Evolutionary conservation across 768 basidiomycete genomes (phyloP).

Genomic region (Leccinum disarticulatum): DNA sequence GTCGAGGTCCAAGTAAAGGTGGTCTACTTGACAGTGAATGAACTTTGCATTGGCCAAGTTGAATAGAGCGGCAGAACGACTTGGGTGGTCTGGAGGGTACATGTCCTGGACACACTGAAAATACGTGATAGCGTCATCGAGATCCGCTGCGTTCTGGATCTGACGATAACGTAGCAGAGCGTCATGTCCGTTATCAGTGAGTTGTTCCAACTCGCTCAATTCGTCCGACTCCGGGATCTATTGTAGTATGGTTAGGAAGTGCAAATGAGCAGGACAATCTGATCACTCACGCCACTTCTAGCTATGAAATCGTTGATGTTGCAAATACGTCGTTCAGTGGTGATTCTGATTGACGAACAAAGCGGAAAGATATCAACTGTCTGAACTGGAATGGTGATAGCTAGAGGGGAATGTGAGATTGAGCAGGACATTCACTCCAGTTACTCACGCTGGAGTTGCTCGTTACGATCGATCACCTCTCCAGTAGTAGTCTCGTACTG

Average conservation of each 20-base stretch:
- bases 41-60: background rate
- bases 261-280: too few relatives aligned
- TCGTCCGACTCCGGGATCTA: background rate
- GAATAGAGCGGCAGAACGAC: background rate
- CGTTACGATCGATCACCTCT: too few relatives aligned
- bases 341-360: too few relatives aligned
- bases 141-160: background rate
- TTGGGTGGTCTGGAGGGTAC: background rate
- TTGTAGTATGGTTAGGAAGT: background rate
- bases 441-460: too few relatives aligned
- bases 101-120: background rate
- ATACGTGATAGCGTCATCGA: background rate
- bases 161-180: background rate
- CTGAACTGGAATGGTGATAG: too few relatives aligned
- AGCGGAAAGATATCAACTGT: too few relatives aligned
- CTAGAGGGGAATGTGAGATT: too few relatives aligned
- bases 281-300: too few relatives aligned
- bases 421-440: too few relatives aligned
- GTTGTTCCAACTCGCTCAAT: background rate
- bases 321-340: too few relatives aligned
- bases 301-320: too few relatives aligned
- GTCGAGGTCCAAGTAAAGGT: background rate
- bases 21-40: background rate
- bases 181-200: background rate
- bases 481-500: too few relatives aligned